Evolutionary conservation across 1,284 basidiomycete species (phyloP), one percentile per base, ranked within the genome.

Genomic region (Inonotus obliquus): DNA sequence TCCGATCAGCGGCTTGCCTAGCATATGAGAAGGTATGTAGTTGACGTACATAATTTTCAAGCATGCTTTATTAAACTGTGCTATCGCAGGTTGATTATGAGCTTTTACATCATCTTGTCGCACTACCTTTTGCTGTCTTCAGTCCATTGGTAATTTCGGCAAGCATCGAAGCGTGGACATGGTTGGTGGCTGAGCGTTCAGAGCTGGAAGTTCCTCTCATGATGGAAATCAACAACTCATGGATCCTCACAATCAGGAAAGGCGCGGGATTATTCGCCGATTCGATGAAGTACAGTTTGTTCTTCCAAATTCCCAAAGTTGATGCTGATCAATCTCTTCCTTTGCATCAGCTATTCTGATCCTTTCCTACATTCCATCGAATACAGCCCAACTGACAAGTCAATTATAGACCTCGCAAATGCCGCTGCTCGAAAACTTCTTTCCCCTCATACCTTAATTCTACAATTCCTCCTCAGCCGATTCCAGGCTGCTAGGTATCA

Each of bases 81-180:
- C 41, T 63, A 19, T 57, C 56, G 1, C 67, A 94, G 88, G 88
- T 88, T 69, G 93, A 99, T 66, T 84, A 91, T 69, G 91, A 92
- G 41, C 79, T 99, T 9, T 76, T 99, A 2, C 91, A 95, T 72
- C 90, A 92, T 71, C 78, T 99, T 27, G 95, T 99, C 7, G 82
- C 83, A 27, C 75, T 99, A 17, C 97, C 97, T 0, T 92, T 98
- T 68, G 89, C 90, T 60, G 87, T 93, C 2, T 94, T 95, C 67
- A 94, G 92, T 0, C 94, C 95, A 0, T 80, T 91, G 4, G 85
- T 95, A 0, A 85, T 98, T 62, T 83, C 90, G 9, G 85, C 91
- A 1, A 96, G 94, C 0, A 89, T 95, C 55, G 94, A 98, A 71
- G 90, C 93, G 4, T 99, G 97, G 97, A 94, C 92, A 1, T 98